Conservation (phyloP, 164 flowering plant genomes). For the Sedum album region DNA sequence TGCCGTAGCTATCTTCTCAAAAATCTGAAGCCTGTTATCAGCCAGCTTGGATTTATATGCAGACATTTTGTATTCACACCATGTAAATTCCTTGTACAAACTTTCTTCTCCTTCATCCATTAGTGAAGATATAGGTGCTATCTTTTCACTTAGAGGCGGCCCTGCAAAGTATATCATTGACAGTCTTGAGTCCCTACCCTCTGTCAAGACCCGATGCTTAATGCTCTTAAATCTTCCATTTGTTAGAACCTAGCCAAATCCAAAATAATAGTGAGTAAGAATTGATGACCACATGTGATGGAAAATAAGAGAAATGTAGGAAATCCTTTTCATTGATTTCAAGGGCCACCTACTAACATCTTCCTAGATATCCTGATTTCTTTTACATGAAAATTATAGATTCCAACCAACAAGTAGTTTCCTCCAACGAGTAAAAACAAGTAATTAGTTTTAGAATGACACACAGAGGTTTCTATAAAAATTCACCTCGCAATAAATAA, state of each 20-base stretch:
- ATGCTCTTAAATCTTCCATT: slow-evolving; percentile 89
- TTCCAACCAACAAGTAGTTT: neutral
- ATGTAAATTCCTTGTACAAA: slow-evolving; percentile 81
- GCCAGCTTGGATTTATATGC: slow-evolving; percentile 63
- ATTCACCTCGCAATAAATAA: too few species aligned
- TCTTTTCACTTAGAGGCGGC: slow-evolving; percentile 51
- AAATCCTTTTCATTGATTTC: neutral
- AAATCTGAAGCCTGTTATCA: slow-evolving; percentile 58
- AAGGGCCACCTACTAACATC: neutral
- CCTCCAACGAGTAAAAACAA: too few species aligned
- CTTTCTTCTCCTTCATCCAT: slow-evolving; percentile 54
- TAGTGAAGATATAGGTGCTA: slow-evolving; percentile 42
- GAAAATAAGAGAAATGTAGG: neutral
- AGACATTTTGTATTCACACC: slow-evolving; percentile 71
- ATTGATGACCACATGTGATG: neutral
- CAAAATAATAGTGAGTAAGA: neutral
- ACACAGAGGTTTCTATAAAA: too few species aligned
- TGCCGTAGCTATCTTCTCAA: slow-evolving; percentile 27
- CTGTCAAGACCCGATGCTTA: slow-evolving; percentile 75
- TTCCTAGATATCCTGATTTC: neutral
- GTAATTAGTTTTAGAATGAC: too few species aligned
- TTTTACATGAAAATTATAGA: neutral
- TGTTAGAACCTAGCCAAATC: slow-evolving; percentile 55
- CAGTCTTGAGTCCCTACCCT: slow-evolving; percentile 43
- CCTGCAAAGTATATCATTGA: slow-evolving; percentile 91